Base-by-base conservation (phyloP, 2,329 filamentous ascomycete species). In the Penicillium sp. region DNA sequence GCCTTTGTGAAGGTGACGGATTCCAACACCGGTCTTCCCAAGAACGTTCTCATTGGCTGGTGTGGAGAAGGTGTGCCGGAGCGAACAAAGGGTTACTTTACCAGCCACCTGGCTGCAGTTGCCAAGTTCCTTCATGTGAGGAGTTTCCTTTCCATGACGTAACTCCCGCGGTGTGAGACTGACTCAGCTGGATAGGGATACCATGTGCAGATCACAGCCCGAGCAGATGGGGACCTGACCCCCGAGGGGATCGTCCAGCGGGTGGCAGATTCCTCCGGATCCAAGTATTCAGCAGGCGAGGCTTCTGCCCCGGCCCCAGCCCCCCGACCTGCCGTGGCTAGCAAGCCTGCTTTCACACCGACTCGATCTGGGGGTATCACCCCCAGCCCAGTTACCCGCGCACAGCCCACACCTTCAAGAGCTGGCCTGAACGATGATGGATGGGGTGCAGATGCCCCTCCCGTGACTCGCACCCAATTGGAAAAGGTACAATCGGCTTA, bases 1-100 rank as follows among this genome's bases (percentile, higher is more conserved):
- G 94, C 92, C 29, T 97, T 95, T 71, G 88, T 94, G 69, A 97
- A 96, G 78, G 89, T 99, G 79, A 96, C 93, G 75, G 94, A 99
- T 73, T 90, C 92, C 55, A 99, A 99, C 76, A 91, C 89, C 3
- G 81, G 82, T 23, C 85, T 99, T 17, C 92, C 93, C 50, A 99
- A 99, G 81, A 90, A 88, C 73, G 91, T 96, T 59, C 83, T 99
- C 65, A 91, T 99, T 73, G 93, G 90, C 65, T 99, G 94, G 89
- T 99, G 94, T 75, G 94, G 94, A 65, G 93, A 95, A 72, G 94
- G 94, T 67, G 94, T 99, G 17, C 94, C 94, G n/a, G 94, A 99
- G 78, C 84, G 93, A 69, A 97, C 93, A 61, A 99, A 97, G 79
- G 94, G 94, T 64, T 97, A 97, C 78, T 99, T 99, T 74, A 96